A percentile compares a stretch with the other conserved stretches of the same genome.
Evolutionary conservation across 2,329 filamentous ascomycete species (phyloP).

Genomic region (Taxawa tesnikishii): DNA sequence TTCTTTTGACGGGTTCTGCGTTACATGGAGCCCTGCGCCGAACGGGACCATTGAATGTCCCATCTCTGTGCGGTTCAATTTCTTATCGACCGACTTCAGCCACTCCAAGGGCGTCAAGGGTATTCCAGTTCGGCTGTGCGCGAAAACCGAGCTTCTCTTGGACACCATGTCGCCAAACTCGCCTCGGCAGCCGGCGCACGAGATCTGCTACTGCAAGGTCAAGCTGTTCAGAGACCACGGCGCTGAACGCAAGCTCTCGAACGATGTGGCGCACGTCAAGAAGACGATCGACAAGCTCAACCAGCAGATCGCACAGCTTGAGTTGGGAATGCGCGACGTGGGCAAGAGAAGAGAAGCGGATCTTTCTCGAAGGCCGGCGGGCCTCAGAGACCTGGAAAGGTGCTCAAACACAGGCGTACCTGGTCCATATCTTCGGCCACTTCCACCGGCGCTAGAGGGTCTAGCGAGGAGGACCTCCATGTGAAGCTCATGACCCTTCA

Average conservation of each 20-base stretch:
- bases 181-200: conserved; percentile 30
- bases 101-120: conserved; percentile 98
- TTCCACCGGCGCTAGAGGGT: conserved; percentile 28
- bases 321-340: conserved; percentile 46
- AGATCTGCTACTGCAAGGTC: conserved; percentile 91
- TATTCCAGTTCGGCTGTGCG: conserved; percentile 83
- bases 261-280: conserved; percentile 88
- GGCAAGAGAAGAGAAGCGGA: conserved; percentile 47
- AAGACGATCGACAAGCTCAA: conserved; percentile 95
- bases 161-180: conserved; percentile 33
- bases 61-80: conserved; percentile 92
- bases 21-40: conserved; percentile 57
- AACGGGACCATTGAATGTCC: conserved; percentile 64
- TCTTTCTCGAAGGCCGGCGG: conserved; percentile 32
- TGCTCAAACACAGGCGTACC: conserved; percentile 80
- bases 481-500: conserved; percentile 66
- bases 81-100: conserved; percentile 95
- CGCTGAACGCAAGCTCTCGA: conserved; percentile 86
- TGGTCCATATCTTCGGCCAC: conserved; percentile 80
- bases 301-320: conserved; percentile 74
- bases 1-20: conserved; percentile 89
- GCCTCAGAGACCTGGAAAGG: conserved; percentile 60
- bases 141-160: conserved; percentile 66
- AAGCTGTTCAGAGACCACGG: conserved; percentile 95
- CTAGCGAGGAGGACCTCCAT: conserved; percentile 58